Evolutionary conservation across 73 alveolate genomes (phyloP).

Genomic region (Effrenium voratum): DNA sequence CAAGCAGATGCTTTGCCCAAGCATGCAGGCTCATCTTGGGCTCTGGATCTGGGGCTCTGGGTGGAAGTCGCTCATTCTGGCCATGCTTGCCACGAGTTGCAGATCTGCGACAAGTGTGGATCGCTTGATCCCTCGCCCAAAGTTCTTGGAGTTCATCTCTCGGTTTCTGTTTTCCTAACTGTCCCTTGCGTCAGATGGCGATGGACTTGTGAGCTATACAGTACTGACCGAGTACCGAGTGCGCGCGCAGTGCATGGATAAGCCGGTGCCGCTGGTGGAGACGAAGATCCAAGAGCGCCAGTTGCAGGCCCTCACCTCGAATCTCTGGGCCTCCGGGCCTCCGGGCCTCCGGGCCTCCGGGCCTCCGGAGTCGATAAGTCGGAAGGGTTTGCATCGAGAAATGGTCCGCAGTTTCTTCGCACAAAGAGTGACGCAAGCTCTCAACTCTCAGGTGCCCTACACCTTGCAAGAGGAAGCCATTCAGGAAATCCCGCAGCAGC

Average conservation of each 20-base stretch:
- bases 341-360: too few species aligned
- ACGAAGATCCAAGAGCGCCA: slow-evolving; percentile 17
- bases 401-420: too few species aligned
- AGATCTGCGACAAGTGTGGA: too few species aligned
- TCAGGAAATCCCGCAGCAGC: slow-evolving; percentile 65
- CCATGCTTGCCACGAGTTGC: too few species aligned
- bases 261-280: slow-evolving; percentile 35
- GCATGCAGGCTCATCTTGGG: slow-evolving; percentile 29
- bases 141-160: neutral
- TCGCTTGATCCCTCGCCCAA: too few species aligned
- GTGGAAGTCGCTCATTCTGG: too few species aligned
- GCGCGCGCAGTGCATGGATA: slow-evolving; percentile 19
- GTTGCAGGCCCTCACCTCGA: slow-evolving; percentile 70
- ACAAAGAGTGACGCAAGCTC: too few species aligned
- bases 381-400: too few species aligned
- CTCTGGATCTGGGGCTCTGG: too few species aligned
- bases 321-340: too few species aligned
- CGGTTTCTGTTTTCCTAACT: neutral
- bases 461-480: slow-evolving; percentile 30
- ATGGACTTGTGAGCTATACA: neutral
- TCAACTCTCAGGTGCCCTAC: neutral
- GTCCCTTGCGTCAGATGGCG: neutral
- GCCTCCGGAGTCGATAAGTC: too few species aligned
- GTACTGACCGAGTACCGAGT: neutral
- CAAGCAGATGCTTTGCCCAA: slow-evolving; percentile 18